Percentiles rank a stretch among this genome's conserved stretches.
Evolutionary conservation across 2,329 filamentous ascomycete genomes (phyloP).

Genomic region (Phaeosphaeria sp.): DNA sequence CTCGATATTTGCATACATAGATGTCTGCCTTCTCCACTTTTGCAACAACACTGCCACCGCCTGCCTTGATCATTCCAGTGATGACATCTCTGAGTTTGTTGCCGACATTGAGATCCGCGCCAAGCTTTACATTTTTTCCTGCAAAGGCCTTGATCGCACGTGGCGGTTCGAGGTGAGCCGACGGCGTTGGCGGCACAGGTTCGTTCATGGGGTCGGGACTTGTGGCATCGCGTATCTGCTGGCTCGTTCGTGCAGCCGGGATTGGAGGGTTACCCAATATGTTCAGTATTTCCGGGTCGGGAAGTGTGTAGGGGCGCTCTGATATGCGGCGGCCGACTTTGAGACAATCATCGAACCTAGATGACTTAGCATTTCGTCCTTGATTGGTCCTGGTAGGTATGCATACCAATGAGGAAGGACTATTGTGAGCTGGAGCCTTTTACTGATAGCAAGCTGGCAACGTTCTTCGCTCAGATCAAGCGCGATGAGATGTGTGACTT

Average conservation of each 20-base stretch:
- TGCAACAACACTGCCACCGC: constrained; percentile 73
- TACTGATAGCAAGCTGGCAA: constrained; percentile 67
- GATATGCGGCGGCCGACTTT: constrained; percentile 90
- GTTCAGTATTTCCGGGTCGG: constrained; percentile 79
- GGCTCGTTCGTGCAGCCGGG: constrained; percentile 56
- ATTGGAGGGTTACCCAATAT: constrained; percentile 28
- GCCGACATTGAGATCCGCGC: constrained; percentile 74
- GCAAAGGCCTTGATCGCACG: constrained; percentile 69
- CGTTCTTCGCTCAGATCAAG: constrained; percentile 77
- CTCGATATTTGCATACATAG: constrained; percentile 86
- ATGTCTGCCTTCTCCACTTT: constrained; percentile 76
- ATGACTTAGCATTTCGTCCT: constrained; percentile 17
- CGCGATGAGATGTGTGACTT: constrained; percentile 89
- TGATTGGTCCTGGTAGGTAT: not conserved
- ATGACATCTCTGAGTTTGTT: constrained; percentile 71
- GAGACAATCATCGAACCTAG: constrained; percentile 94
- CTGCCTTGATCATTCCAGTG: constrained; percentile 70
- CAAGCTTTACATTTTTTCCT: constrained; percentile 78
- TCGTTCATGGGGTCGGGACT: constrained; percentile 39
- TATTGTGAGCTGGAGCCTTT: constrained; percentile 75
- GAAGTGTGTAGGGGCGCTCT: constrained; percentile 83
- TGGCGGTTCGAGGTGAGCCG: constrained; percentile 26
- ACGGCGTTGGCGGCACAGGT: constrained; percentile 24
- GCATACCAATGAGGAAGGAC: constrained; percentile 89
- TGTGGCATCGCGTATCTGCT: constrained; percentile 42